Base-by-base conservation (phyloP, 768 basidiomycete genomes). In the Roridomyces roridus region DNA sequence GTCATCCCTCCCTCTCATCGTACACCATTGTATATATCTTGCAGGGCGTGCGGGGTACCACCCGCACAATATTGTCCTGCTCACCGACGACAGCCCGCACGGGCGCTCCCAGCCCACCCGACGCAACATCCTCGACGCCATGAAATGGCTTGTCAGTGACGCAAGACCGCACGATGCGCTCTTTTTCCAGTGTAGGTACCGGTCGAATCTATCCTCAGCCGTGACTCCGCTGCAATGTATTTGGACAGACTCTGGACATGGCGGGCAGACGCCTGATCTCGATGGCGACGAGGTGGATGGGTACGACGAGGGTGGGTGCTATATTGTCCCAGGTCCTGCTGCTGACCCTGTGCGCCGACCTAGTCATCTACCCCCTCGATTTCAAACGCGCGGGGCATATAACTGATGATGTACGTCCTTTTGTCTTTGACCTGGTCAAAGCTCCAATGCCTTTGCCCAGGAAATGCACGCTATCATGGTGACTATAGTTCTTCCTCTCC, bases 221-320 rank as follows among this genome's bases (percentile, higher is more conserved):
- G n/a, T 63, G 12, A 26, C 42, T 9, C 51, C 42, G 20, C 21
- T 20, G 20, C 26, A 1, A 6, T 18, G 7, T n/a, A n/a, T n/a
- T n/a, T n/a, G n/a, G n/a, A n/a, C 50, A 91, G 90, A 93, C 73
- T 96, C 95, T 1, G 96, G 96, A 0, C 95, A 98, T 65, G 96
- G 96, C n/a, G 96, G 95, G 11, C 95, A 96, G 67, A 87, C 88
- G 3, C 79, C 78, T 49, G 94, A 97, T 71, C 57, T 73, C 2
- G 81, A 91, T 61, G 91, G 90, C 4, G 92, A 93, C 63, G 88
- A 96, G 72, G 73, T 78, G 0, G 89, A 92, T 64, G 94, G 94
- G 6, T 83, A 76, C 50, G 92, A 95, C 59, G 92, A 94, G 80
- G 85, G 87, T 86, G 52, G 35, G 69, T 41, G 10, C 21, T 40